Conservation (phyloP, 1,139 yeast genomes). For the Blastobotrys proliferans region DNA sequence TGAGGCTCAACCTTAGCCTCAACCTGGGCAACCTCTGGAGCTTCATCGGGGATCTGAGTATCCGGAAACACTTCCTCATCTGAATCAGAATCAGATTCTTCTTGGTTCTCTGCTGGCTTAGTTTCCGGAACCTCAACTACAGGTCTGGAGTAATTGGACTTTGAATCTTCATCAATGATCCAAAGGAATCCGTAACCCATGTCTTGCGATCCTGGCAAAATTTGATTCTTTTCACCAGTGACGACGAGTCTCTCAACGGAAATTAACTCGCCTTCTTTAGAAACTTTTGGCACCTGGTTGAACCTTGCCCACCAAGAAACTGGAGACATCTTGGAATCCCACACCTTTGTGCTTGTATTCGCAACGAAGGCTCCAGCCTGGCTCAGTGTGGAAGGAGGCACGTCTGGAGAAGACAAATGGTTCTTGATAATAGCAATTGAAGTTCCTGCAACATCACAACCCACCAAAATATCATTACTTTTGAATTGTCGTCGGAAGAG, state of each 20-base stretch:
- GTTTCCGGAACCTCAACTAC: not conserved
- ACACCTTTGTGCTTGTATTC: conserved; percentile 72
- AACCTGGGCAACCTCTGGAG: not conserved
- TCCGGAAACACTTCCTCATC: conserved; percentile 29
- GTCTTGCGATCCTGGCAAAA: conserved; percentile 80
- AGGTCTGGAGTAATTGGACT: conserved; percentile 36
- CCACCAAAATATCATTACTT: conserved; percentile 66
- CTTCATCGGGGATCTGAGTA: conserved; percentile 20
- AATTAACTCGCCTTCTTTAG: conserved; percentile 58
- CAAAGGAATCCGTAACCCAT: conserved; percentile 88
- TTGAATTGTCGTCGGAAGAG: conserved; percentile 73
- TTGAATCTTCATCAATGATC: conserved; percentile 57
- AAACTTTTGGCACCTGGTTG: conserved; percentile 61
- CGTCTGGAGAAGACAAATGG: conserved; percentile 45
- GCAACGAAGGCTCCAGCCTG: conserved; percentile 88
- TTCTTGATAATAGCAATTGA: conserved; percentile 77
- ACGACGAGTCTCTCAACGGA: conserved; percentile 61
- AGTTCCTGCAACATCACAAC: conserved; percentile 72
- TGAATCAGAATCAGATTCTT: conserved; percentile 24
- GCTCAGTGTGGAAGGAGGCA: conserved; percentile 80
- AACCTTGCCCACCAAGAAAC: conserved; percentile 84
- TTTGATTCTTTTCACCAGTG: conserved; percentile 51
- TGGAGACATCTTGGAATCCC: conserved; percentile 79
- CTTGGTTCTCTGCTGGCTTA: conserved; percentile 3
- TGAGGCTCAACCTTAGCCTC: not conserved